Conservation (phyloP, 1,139 yeast genomes). For the Sugiyamaella castrensis region DNA sequence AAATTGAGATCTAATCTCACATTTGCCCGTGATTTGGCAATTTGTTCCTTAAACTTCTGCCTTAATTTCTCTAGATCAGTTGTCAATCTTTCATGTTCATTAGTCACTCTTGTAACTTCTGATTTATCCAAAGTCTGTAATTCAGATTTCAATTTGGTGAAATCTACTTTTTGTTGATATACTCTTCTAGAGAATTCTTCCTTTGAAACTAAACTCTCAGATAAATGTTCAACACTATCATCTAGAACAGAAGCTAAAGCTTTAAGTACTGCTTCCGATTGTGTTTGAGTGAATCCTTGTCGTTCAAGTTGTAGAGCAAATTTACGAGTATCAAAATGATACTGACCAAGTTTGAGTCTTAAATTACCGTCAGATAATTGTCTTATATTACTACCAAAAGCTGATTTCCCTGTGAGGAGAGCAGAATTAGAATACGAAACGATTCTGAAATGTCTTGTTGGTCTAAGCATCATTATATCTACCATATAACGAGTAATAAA, state of each 20-base stretch:
- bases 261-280: constrained; percentile 76
- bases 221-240: constrained; percentile 75
- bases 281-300: constrained; percentile 71
- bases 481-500: no score
- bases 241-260: constrained; percentile 75
- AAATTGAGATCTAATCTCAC: constrained; percentile 85
- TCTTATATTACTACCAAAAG: no score
- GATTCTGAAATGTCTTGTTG: no score
- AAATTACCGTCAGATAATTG: constrained; percentile 3
- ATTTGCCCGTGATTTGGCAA: constrained; percentile 85
- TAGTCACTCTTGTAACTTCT: constrained; percentile 76
- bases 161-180: constrained; percentile 94
- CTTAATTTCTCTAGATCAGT: constrained; percentile 85
- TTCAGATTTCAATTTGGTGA: constrained; percentile 90
- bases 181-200: constrained; percentile 80
- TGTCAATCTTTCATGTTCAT: constrained; percentile 81
- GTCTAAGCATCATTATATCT: no score
- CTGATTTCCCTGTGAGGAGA: no score
- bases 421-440: no score
- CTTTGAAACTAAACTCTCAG: constrained; percentile 73
- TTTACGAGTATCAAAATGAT: constrained; percentile 71
- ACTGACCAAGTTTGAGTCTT: constrained; percentile 26
- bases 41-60: constrained; percentile 83
- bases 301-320: constrained; percentile 66
- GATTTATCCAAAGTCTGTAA: constrained; percentile 82